Evolutionary conservation across 2,329 filamentous ascomycete species (phyloP).

Genomic region (Fusarium annulatum): DNA sequence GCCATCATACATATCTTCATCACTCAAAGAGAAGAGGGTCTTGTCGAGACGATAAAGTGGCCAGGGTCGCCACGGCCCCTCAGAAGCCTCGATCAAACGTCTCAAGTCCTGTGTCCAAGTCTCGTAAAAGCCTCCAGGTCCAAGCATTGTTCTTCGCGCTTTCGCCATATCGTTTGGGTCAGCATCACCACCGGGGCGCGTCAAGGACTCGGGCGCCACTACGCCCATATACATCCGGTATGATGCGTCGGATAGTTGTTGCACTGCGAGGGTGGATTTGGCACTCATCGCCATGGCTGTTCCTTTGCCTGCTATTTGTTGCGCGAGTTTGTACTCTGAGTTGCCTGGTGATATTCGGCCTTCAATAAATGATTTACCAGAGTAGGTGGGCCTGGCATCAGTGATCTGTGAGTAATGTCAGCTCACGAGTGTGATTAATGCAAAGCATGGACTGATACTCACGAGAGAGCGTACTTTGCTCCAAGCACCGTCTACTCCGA

Average conservation of each 20-base stretch:
- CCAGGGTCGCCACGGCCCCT: slow-evolving; percentile 1
- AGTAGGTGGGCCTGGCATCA: neutral
- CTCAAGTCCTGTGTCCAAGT: neutral
- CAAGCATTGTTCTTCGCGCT: neutral
- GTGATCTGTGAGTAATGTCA: neutral
- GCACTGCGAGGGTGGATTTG: neutral
- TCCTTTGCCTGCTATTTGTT: slow-evolving; percentile 1
- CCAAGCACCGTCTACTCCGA: slow-evolving; percentile 10
- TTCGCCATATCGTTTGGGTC: neutral
- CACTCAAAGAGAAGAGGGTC: neutral
- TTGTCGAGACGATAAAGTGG: slow-evolving; percentile 4
- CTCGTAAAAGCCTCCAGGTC: neutral
- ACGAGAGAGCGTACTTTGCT: neutral
- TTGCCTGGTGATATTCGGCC: neutral
- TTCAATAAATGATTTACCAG: neutral
- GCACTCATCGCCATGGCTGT: slow-evolving; percentile 4
- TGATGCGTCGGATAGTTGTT: neutral
- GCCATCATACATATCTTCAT: neutral
- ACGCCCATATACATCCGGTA: slow-evolving; percentile 5
- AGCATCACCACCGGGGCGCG: neutral
- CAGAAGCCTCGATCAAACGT: neutral
- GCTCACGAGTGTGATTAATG: rapidly evolving
- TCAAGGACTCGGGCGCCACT: neutral
- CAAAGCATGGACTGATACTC: rapidly evolving
- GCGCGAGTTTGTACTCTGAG: neutral